These are phyloP conservation scores for Ajuga reptans DNA, from an alignment of 305 asterid genomes.

Conservation along the genomic window DNA sequence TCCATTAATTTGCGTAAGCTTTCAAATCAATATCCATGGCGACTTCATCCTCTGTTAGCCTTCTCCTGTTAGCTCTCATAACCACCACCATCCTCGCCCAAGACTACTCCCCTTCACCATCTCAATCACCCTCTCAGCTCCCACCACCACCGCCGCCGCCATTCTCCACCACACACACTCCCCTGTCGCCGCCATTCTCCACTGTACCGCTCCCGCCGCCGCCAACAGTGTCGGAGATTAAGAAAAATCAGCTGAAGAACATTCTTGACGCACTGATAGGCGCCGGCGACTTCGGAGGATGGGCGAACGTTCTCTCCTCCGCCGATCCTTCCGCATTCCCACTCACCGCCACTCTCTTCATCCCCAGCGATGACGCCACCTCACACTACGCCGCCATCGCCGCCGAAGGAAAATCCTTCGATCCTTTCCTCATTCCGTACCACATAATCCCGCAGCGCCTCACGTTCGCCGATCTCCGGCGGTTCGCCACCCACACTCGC, in stretches of 20 bases:
- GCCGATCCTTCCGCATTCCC: conserved; percentile 44
- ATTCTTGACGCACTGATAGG: conserved; percentile 50
- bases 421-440: conserved; percentile 47
- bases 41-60: conserved; percentile 1
- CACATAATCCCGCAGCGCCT: conserved; percentile 69
- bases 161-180: conserved; percentile 1
- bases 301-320: conserved; percentile 48
- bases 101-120: conserved; percentile 11
- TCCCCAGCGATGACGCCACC: conserved; percentile 50
- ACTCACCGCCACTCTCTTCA: conserved; percentile 53
- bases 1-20: background rate
- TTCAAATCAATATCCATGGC: conserved; percentile 16
- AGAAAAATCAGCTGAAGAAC: conserved; percentile 35
- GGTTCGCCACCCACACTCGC: conserved; percentile 24
- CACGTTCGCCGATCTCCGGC: conserved; percentile 43
- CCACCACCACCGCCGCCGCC: conserved; percentile 15
- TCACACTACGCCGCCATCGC: conserved; percentile 28
- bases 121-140: conserved; percentile 1
- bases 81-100: conserved; percentile 21
- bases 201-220: background rate
- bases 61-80: conserved; percentile 16
- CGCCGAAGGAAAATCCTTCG: conserved; percentile 20
- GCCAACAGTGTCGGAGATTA: conserved; percentile 7
- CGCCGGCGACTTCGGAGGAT: conserved; percentile 48
- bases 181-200: background rate